Evolutionary conservation across 2,329 filamentous ascomycete species (phyloP), one percentile per base, ranked within the genome.

Genomic region (Helicocarpus griseus): DNA sequence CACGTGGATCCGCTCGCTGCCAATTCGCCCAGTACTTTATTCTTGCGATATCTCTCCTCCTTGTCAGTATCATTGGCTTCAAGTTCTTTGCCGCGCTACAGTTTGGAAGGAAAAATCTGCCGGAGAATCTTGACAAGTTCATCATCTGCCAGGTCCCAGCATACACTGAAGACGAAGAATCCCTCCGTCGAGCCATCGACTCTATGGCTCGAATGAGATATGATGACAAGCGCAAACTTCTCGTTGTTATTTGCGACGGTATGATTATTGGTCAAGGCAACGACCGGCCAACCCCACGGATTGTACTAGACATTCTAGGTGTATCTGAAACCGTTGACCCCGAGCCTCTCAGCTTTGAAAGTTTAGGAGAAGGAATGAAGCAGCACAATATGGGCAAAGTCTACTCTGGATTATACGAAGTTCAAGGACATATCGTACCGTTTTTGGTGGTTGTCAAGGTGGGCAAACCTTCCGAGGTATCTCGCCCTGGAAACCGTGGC

Each of bases 241-340:
- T 98, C 24, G 82, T 95, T 58, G 78, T 98, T 55, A 77, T 98
- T 57, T 98, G 93, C 63, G 93, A 98, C 64, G 93, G 93, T 71
- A 97, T 98, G 91, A 98, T 98, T 75, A 94, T 98, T 58, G 93
- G 93, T 63, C 90, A 96, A 73, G 93, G 93, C 64, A 98, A 98
- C 70, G 93, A 98, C 67, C 82, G 89, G 55, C 89, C 93, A 5
- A 98, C 93, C 0, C 93, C 93, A 40, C 83, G 90, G 55, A 98
- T 98, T 59, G 90, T 98, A 22, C 78, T 98, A 50, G 93, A 98
- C 63, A 98, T 98, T 75, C 78, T 98, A 5, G 93, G 93, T 57
- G 93, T 98, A 28, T 86, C 89, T 1, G 90, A 96, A 60, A 87
- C 85, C 2, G 87, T 96, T 14, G 91, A 98, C 63, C 93, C 94